Evolutionary conservation across 2,329 filamentous ascomycete species (phyloP), one percentile per base, ranked within the genome.

Genomic region (Cryoendolithus antarcticus): DNA sequence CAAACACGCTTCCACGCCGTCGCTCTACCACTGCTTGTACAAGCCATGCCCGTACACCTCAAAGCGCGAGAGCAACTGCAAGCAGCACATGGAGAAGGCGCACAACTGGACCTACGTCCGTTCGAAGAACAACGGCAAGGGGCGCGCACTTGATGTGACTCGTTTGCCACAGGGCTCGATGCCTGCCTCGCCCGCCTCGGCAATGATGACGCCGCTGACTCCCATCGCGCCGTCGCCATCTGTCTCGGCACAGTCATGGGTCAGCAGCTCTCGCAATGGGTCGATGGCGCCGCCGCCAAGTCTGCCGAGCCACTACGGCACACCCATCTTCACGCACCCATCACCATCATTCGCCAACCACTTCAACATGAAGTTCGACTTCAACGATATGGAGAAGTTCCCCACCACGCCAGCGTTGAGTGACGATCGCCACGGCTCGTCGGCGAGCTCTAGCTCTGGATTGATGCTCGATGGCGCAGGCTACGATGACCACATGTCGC

Each of bases 31-130:
- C 64, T 98, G 91, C 64, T 65, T 77, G 35, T 96, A 74, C 63
- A 72, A 77, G 51, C 81, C 81, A 15, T 96, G 91, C 70, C 78
- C 83, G 1, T 96, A 96, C 67, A 82, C 86, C 56, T 94, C 88
- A 8, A 96, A 96, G 71, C 81, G 88, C 43, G 83, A 94, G 66
- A 91, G 83, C 46, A 96, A 96, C 62, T 93, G 86, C 74, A 95
- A 95, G 61, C 89, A 95, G 62, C 88, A 96, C 64, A 95, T 95
- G 88, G 89, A 96, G 67, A 95, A 95, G 63, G 82, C 85, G 1
- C 88, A 96, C 55, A 80, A 80, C 42, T 94, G 85, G 82, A 71
- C 72, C n/a, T 95, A 95, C 51, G 73, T 88, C 40, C 82, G 89
- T 48, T 89, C 86, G 43, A 95, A 95, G 73, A 88, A 82, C 61